These are phyloP conservation scores for Barbarea vulgaris DNA, from an alignment of 345 rosid genomes.

Conservation along the genomic window DNA sequence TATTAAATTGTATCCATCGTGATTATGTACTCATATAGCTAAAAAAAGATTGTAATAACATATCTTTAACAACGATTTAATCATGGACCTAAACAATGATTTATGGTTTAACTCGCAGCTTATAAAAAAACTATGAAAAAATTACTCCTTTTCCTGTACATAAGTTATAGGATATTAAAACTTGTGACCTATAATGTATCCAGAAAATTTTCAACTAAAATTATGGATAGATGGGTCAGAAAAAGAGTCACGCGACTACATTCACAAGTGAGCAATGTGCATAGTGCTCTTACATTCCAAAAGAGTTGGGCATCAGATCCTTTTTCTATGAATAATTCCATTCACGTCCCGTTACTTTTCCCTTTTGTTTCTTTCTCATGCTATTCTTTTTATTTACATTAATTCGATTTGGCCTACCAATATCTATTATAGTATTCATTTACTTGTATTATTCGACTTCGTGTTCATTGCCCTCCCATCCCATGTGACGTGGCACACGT, in stretches of 20 bases:
- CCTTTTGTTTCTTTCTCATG: conserved; percentile 19
- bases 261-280: conserved; percentile 36
- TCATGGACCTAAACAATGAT: not conserved
- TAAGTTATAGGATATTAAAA: not conserved
- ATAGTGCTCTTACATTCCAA: conserved; percentile 34
- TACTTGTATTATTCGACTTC: conserved; percentile 32
- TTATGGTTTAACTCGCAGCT: not conserved
- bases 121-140: not conserved
- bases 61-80: not conserved
- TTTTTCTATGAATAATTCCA: conserved; percentile 31
- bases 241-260: conserved; percentile 21
- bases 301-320: conserved; percentile 35
- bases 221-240: conserved; percentile 14
- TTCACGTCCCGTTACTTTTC: conserved; percentile 37
- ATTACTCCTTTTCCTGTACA: not conserved
- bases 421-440: conserved; percentile 19
- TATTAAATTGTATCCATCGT: not conserved
- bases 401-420: conserved; percentile 32
- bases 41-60: too few relatives aligned
- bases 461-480: conserved; percentile 12
- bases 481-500: conserved; percentile 10
- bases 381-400: conserved; percentile 5
- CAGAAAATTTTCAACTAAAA: not conserved
- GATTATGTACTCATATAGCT: not conserved
- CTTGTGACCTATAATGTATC: not conserved